Conservation (phyloP, 306 rosid species). For the Prunus persica region Prunus_persica_NCBIv2 NC_034015.1:19228501-19229000, state of each 20-base stretch:
- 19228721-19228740: constrained; percentile 75
- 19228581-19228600: constrained; percentile 1
- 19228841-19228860: constrained; percentile 56
- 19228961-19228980: constrained; percentile 77
- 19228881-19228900: background rate
- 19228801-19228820: constrained; percentile 41
- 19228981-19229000: constrained; percentile 76
- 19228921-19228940: background rate
- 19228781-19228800: constrained; percentile 83
- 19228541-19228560: background rate
- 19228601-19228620: too few species aligned
- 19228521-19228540: constrained; percentile 59
- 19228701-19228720: constrained; percentile 73
- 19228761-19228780: constrained; percentile 50
- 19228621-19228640: background rate
- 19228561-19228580: background rate
- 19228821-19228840: constrained; percentile 52
- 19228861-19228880: constrained; percentile 13
- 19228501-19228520: constrained; percentile 66
- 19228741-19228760: constrained; percentile 42
- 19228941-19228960: constrained; percentile 3
- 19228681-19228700: constrained; percentile 96
- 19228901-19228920: background rate
- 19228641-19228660: background rate
- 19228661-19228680: constrained; percentile 61